Evolutionary conservation across 805 yeast species (phyloP).

Genomic region (Candida hungchunana): DNA sequence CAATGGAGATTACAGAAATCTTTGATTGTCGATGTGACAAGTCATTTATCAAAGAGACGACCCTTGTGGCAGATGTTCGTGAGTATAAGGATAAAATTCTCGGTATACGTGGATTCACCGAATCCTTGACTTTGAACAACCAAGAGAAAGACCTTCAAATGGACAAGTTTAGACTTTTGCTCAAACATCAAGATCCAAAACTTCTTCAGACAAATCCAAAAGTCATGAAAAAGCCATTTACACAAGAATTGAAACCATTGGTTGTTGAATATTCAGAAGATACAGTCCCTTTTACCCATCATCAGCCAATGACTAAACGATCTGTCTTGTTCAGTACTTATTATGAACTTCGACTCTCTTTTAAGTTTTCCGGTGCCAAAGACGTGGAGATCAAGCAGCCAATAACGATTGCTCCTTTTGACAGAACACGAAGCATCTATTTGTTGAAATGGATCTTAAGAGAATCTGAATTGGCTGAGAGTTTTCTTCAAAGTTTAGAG

Average conservation of each 20-base stretch:
- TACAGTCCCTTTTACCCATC: slow-evolving; percentile 35
- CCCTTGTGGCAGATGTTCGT: slow-evolving; percentile 29
- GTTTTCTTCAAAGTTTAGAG: slow-evolving; percentile 18
- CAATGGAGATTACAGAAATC: slow-evolving; percentile 48
- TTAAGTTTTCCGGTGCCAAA: slow-evolving; percentile 50
- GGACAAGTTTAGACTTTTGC: slow-evolving; percentile 26
- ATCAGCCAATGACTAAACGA: slow-evolving; percentile 45
- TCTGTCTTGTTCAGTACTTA: slow-evolving; percentile 49
- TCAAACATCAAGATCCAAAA: slow-evolving; percentile 30
- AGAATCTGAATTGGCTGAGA: slow-evolving; percentile 45
- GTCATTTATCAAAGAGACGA: slow-evolving; percentile 42
- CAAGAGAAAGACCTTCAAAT: slow-evolving; percentile 18
- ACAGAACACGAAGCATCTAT: slow-evolving; percentile 42
- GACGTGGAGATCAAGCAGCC: slow-evolving; percentile 49
- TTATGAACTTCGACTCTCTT: slow-evolving; percentile 38
- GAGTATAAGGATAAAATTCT: slow-evolving; percentile 15
- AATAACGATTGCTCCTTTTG: slow-evolving; percentile 51
- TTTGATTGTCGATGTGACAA: slow-evolving; percentile 37
- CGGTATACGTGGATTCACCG: slow-evolving; percentile 10
- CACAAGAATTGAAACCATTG: slow-evolving; percentile 27
- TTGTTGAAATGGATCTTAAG: slow-evolving; percentile 48
- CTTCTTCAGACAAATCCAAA: slow-evolving; percentile 23
- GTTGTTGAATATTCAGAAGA: slow-evolving; percentile 20
- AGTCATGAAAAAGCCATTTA: slow-evolving; percentile 14
- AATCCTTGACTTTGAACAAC: slow-evolving; percentile 25